Conservation (phyloP, 208 protist genomes). For the Wallacemonas sp. region DNA sequence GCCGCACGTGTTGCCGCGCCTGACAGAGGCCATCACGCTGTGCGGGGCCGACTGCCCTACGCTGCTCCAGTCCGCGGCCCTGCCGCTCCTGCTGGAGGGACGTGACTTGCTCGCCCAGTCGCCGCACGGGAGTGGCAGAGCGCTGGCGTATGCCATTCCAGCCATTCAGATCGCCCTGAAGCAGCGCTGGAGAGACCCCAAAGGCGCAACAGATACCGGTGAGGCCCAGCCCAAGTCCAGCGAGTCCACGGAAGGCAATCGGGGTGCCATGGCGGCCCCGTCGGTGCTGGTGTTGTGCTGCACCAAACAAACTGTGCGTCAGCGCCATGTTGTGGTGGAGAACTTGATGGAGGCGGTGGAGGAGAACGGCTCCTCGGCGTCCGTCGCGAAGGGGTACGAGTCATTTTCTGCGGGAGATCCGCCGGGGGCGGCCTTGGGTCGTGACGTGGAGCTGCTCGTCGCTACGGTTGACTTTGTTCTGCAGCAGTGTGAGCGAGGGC, state of each 20-base stretch:
- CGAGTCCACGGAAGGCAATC: not conserved
- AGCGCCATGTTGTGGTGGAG: constrained; percentile 91
- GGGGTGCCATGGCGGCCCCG: constrained; percentile 31
- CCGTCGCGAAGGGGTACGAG: constrained; percentile 66
- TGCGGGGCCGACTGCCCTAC: constrained; percentile 43
- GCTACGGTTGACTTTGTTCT: constrained; percentile 80
- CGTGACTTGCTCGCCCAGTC: constrained; percentile 93
- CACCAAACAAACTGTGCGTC: constrained; percentile 94
- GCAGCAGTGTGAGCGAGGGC: constrained; percentile 39
- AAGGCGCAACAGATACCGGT: not conserved
- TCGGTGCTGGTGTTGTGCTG: constrained; percentile 96
- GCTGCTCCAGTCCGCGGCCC: constrained; percentile 77
- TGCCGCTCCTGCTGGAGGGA: constrained; percentile 83
- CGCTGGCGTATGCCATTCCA: constrained; percentile 96
- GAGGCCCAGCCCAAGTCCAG: not conserved
- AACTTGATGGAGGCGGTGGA: constrained; percentile 53
- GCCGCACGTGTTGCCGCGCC: constrained; percentile 38
- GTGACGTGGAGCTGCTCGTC: constrained; percentile 78
- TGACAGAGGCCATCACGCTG: constrained; percentile 31
- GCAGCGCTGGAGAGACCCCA: not conserved
- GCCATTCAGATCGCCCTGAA: constrained; percentile 48
- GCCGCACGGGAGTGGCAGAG: constrained; percentile 96
- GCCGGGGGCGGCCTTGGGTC: constrained; percentile 65
- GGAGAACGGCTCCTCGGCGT: constrained; percentile 10
- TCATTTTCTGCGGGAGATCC: constrained; percentile 88